Base-by-base conservation (phyloP, 164 flowering plant species). In the Sedum album region DNA sequence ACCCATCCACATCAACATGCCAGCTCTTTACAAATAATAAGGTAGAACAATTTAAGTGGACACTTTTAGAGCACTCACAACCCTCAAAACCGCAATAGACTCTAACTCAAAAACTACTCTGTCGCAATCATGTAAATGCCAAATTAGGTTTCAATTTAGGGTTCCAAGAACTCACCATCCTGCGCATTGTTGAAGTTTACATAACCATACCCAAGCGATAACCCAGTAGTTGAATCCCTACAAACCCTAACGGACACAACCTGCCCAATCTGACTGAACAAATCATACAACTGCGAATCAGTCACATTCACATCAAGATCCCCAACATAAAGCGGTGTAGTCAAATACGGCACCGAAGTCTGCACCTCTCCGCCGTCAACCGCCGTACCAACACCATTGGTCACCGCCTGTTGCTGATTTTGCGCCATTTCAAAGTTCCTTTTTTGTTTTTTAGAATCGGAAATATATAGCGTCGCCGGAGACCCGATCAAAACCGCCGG, bases 191-290 rank as follows among this genome's bases (percentile, higher is more conserved):
- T 25, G 73, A 84, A 89, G 76, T 93, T 93, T 71, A 83, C 88
- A 71, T 91, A 93, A 17, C 90, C 98, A 57, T 91, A 93, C 65
- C 94, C 83, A 60, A 91, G 87, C 4, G 98, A 88, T 31, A 82
- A 73, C 2, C 86, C 84, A 6, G 88, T 71, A 49, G 76, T n/a
- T 15, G 84, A 75, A 64, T 93, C 96, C 4, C 86, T 73, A 57
- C 96, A 91, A 68, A 93, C 79, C 18, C 94, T 87, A 0, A 89
- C 94, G 25, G 98, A 93, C 23, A 80, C 71, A 15, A 91, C 72
- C 70, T 68, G 66, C 14, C 77, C 77, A 69, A 79, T 73, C 44
- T 69, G 80, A 13, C 77, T 66, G 77, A 90, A 93, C 2, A 77
- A 80, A 0, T 89, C 86, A 49, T 65, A 68, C 9, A 93, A 81